These are phyloP conservation scores for Lactarius indigo DNA, from an alignment of 768 basidiomycete species.

Conservation along the genomic window DNA sequence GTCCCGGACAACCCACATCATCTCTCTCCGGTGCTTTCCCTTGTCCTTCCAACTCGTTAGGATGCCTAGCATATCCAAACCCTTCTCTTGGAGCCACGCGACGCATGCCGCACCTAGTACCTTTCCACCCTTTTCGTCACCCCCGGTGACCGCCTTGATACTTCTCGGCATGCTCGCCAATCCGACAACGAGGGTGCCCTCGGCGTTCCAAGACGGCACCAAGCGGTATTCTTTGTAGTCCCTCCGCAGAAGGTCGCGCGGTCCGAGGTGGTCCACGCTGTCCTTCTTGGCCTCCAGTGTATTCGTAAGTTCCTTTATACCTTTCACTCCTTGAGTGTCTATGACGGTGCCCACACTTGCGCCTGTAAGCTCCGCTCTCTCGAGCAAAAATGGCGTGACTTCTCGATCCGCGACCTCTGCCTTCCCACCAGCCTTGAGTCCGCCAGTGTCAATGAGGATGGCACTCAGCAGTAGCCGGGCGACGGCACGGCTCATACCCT, in stretches of 20 bases:
- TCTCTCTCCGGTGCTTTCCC: slow-evolving; percentile 62
- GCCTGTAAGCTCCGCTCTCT: slow-evolving; percentile 46
- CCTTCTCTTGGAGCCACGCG: slow-evolving; percentile 63
- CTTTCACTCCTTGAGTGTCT: slow-evolving; percentile 38
- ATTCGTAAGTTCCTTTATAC: slow-evolving; percentile 47
- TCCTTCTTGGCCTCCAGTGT: slow-evolving; percentile 56
- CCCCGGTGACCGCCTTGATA: slow-evolving; percentile 51
- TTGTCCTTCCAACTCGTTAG: slow-evolving; percentile 67
- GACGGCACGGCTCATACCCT: slow-evolving; percentile 24
- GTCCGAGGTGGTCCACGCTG: slow-evolving; percentile 62
- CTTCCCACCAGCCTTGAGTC: slow-evolving; percentile 75
- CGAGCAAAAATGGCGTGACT: slow-evolving; percentile 62
- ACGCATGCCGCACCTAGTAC: slow-evolving; percentile 40
- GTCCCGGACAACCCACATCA: slow-evolving; percentile 58
- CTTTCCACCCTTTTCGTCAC: slow-evolving; percentile 38
- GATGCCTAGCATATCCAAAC: slow-evolving; percentile 68
- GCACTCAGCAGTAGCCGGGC: slow-evolving; percentile 46
- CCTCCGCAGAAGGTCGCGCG: slow-evolving; percentile 79
- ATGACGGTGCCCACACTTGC: slow-evolving; percentile 23
- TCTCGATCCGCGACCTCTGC: slow-evolving; percentile 60
- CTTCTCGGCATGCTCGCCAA: slow-evolving; percentile 78
- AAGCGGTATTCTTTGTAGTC: slow-evolving; percentile 90
- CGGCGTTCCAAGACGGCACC: slow-evolving; percentile 42
- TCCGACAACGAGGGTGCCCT: slow-evolving; percentile 55
- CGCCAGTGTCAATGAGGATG: slow-evolving; percentile 84